Conservation (phyloP, 495 filamentous ascomycete species). For the Talaromyces nanjingensis region DNA sequence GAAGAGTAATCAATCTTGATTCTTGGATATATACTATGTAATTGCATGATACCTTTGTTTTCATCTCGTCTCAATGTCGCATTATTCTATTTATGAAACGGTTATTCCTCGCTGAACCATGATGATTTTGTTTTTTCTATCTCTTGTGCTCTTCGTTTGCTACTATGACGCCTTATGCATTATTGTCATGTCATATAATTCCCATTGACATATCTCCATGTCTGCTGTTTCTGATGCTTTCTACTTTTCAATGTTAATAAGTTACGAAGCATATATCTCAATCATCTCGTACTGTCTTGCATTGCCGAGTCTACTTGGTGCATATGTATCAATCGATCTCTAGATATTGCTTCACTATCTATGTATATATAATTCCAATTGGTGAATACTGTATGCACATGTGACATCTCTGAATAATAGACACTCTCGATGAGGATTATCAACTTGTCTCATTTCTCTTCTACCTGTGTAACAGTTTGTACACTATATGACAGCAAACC, state of each 20-base stretch:
- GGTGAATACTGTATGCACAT: too few relatives aligned
- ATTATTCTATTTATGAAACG: background rate
- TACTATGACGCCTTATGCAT: background rate
- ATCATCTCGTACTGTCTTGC: background rate
- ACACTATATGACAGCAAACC: background rate
- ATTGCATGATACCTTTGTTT: conserved; percentile 17
- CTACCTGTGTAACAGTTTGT: background rate
- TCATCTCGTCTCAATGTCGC: conserved; percentile 4
- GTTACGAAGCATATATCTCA: background rate
- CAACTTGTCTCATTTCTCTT: background rate
- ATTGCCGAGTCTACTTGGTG: background rate
- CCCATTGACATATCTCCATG: background rate
- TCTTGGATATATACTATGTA: conserved; percentile 5
- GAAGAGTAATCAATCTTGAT: background rate
- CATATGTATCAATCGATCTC: background rate
- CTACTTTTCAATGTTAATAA: background rate
- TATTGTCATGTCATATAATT: background rate
- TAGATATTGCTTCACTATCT: background rate
- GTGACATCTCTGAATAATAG: background rate
- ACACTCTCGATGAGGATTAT: background rate
- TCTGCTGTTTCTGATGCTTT: background rate
- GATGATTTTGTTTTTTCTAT: background rate
- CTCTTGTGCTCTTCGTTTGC: background rate
- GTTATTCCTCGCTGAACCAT: background rate
- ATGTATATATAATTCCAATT: background rate